Evolutionary conservation across 2,329 filamentous ascomycete species (phyloP).

Genomic region (Daldinia sp.): DNA sequence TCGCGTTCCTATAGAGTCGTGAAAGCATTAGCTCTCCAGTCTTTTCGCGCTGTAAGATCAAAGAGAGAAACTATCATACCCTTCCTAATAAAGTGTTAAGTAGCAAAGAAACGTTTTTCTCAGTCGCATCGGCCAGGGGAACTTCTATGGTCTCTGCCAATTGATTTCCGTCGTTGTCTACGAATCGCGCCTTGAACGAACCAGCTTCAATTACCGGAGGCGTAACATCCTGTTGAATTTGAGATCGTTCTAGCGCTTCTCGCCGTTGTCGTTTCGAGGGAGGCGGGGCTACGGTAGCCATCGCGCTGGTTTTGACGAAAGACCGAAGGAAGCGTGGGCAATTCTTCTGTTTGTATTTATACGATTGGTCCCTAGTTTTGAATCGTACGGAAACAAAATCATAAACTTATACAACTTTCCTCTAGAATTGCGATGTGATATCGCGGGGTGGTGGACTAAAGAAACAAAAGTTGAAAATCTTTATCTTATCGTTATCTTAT

Average conservation of each 20-base stretch:
- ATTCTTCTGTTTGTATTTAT: not conserved
- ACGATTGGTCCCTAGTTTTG: not conserved
- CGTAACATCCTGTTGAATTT: constrained; percentile 80
- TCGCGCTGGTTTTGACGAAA: constrained; percentile 52
- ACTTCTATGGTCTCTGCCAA: constrained; percentile 77
- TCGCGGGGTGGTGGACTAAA: constrained; percentile 41
- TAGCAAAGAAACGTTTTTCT: constrained; percentile 89
- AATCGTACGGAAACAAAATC: not conserved
- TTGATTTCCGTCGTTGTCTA: constrained; percentile 82
- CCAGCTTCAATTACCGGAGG: constrained; percentile 76
- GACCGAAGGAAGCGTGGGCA: not conserved
- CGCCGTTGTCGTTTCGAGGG: constrained; percentile 89
- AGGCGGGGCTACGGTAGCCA: constrained; percentile 86
- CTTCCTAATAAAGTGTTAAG: constrained; percentile 86
- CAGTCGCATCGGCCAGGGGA: constrained; percentile 84
- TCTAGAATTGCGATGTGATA: constrained; percentile 10
- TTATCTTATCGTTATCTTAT: constrained; percentile 34
- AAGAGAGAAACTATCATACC: constrained; percentile 59
- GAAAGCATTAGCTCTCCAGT: constrained; percentile 14
- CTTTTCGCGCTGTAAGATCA: constrained; percentile 7
- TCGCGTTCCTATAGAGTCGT: constrained; percentile 59
- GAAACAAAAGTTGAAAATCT: constrained; percentile 43
- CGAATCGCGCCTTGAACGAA: constrained; percentile 86
- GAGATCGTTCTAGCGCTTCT: constrained; percentile 76
- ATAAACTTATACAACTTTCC: constrained; percentile 4